Percentiles rank a stretch among this genome's conserved stretches.
Conservation (phyloP, 148 eudicot species). For the Limonium bicolor region DNA sequence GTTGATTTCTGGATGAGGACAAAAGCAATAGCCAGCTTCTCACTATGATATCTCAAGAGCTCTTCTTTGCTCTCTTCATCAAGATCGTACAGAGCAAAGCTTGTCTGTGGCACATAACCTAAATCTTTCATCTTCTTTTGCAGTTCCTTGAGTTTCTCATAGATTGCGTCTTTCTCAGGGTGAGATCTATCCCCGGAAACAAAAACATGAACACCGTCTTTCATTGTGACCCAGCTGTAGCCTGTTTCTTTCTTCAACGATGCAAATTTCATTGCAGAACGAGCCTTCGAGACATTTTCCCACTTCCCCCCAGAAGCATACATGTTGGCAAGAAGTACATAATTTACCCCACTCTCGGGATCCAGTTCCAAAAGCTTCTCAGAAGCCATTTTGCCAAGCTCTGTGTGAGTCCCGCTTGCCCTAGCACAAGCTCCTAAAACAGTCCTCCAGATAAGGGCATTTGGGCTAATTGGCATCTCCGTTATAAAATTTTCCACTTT, state of each 20-base stretch:
- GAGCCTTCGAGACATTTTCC: constrained; percentile 45
- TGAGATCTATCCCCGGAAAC: constrained; percentile 68
- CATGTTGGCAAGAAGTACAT: constrained; percentile 69
- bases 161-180: constrained; percentile 40
- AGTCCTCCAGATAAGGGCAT: constrained; percentile 67
- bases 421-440: constrained; percentile 52
- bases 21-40: constrained; percentile 74
- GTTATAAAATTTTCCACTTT: constrained; percentile 51
- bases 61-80: constrained; percentile 67
- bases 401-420: constrained; percentile 27
- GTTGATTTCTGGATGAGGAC: constrained; percentile 43
- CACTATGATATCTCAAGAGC: constrained; percentile 64
- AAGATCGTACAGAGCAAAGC: constrained; percentile 50
- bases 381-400: constrained; percentile 53
- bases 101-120: constrained; percentile 49
- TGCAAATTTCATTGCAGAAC: constrained; percentile 36
- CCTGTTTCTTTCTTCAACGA: constrained; percentile 62
- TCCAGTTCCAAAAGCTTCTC: constrained; percentile 54
- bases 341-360: constrained; percentile 57
- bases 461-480: constrained; percentile 54
- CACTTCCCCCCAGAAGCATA: constrained; percentile 61
- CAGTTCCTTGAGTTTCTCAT: constrained; percentile 36
- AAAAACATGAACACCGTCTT: constrained; percentile 61
- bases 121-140: constrained; percentile 44
- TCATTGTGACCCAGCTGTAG: constrained; percentile 76